Evolutionary conservation across 495 filamentous ascomycete genomes (phyloP).

Genomic region (Talaromyces adpressus): DNA sequence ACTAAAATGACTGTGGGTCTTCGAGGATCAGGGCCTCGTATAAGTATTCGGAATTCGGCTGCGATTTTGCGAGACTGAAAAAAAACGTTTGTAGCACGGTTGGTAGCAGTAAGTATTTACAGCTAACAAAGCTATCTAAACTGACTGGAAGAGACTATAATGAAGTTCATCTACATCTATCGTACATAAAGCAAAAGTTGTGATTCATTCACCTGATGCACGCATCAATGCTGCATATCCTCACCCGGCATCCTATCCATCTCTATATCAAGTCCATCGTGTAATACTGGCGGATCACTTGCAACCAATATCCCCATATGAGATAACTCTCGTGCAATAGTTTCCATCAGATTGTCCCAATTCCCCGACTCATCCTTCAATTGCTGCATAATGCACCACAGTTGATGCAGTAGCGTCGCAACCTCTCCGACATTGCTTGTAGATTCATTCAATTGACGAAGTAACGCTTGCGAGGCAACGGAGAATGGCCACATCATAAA

Average conservation of each 20-base stretch:
- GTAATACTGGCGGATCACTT: neutral
- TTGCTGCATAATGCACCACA: neutral
- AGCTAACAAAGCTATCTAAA: neutral
- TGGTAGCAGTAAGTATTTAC: neutral
- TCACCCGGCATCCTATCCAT: neutral
- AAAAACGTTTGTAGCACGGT: neutral
- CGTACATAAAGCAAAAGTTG: neutral
- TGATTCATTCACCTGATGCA: neutral
- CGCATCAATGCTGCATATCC: neutral
- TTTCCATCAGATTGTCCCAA: neutral
- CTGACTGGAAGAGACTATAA: neutral
- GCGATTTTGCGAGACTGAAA: neutral
- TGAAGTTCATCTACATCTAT: neutral
- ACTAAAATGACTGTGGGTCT: too few relatives aligned
- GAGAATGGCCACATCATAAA: conserved; percentile 1
- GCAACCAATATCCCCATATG: neutral
- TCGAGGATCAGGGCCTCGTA: neutral
- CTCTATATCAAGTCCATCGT: neutral
- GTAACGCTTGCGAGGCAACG: neutral
- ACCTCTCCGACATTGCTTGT: neutral
- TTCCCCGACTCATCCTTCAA: neutral
- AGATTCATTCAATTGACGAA: neutral
- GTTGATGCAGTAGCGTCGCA: neutral
- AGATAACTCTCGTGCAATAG: neutral
- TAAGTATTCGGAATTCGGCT: neutral